phyloP scores from a whole-genome alignment of 164 flowering plant species.

The Umbellularia californica region DNA sequence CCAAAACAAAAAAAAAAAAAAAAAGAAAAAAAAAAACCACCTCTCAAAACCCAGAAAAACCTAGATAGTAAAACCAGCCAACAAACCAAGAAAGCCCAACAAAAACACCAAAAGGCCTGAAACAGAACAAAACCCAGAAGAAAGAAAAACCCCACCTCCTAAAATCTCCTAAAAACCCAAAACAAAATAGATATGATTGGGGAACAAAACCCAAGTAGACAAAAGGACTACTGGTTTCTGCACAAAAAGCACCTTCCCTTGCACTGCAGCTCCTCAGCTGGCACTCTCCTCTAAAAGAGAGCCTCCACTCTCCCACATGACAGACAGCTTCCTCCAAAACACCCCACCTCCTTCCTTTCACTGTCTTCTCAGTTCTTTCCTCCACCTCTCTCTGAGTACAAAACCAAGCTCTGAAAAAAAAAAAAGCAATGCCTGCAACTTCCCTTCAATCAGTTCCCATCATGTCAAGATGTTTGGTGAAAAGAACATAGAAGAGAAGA shows the following conservation, averaged over 20 bases:
- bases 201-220: neutral
- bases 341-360: slow-evolving; percentile 10
- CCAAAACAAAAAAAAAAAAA: neutral
- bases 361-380: slow-evolving; percentile 5
- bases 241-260: slow-evolving; percentile 6
- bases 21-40: neutral
- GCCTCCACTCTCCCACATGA: slow-evolving; percentile 68
- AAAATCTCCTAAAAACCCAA: neutral
- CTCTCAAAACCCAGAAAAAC: too few relatives aligned
- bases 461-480: slow-evolving; percentile 20
- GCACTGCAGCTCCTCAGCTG: slow-evolving; percentile 26
- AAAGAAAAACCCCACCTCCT: neutral
- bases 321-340: neutral
- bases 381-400: neutral
- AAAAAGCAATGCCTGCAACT: slow-evolving; percentile 15
- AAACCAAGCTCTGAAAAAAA: slow-evolving; percentile 6
- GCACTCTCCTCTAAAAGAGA: slow-evolving; percentile 66
- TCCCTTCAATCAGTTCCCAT: slow-evolving; percentile 28
- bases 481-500: neutral
- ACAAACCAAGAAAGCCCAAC: neutral
- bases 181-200: neutral
- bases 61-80: too few relatives aligned
- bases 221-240: slow-evolving; percentile 4
- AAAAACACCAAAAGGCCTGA: neutral
- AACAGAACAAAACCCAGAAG: neutral